Conservation (phyloP, 306 rosid species). For the Trifolium dubium region DNA sequence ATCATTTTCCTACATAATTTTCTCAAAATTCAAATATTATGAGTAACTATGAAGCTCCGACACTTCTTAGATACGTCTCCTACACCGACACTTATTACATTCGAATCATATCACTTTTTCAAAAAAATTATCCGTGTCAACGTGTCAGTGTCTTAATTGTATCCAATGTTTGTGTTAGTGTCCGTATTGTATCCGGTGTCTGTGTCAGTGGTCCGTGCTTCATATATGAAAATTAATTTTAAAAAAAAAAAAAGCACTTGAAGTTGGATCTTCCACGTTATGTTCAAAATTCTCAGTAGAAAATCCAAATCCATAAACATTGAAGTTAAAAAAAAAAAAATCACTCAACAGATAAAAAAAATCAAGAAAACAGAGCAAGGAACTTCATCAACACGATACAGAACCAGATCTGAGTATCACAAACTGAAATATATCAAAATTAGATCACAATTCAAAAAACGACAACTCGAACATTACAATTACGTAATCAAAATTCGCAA, state of each 20-base stretch:
- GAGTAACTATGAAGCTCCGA: no score
- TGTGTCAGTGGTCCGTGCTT: no score
- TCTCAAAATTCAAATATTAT: background rate
- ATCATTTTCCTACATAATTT: background rate
- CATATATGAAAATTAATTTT: no score
- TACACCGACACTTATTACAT: no score
- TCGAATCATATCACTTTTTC: no score
- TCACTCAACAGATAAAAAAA: background rate
- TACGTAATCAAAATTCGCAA: conserved; percentile 18
- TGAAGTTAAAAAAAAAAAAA: conserved; percentile 16
- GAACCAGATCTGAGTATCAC: conserved; percentile 50
- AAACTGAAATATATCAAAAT: conserved; percentile 12
- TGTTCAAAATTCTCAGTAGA: background rate
- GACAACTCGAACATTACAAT: conserved; percentile 10
- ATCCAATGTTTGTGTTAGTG: no score
- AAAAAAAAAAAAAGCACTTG: conserved; percentile 11
- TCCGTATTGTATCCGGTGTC: no score
- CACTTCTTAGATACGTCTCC: no score
- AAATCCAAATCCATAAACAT: conserved; percentile 34
- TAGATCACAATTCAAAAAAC: conserved; percentile 5
- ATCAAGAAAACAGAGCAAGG: conserved; percentile 15
- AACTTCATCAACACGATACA: conserved; percentile 14
- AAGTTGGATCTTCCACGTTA: background rate
- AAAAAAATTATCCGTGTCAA: no score
- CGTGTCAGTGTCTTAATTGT: no score